Evolutionary conservation across 2,329 filamentous ascomycete species (phyloP), one percentile per base, ranked within the genome.

Genomic region (Pyrenophora teres): DNA sequence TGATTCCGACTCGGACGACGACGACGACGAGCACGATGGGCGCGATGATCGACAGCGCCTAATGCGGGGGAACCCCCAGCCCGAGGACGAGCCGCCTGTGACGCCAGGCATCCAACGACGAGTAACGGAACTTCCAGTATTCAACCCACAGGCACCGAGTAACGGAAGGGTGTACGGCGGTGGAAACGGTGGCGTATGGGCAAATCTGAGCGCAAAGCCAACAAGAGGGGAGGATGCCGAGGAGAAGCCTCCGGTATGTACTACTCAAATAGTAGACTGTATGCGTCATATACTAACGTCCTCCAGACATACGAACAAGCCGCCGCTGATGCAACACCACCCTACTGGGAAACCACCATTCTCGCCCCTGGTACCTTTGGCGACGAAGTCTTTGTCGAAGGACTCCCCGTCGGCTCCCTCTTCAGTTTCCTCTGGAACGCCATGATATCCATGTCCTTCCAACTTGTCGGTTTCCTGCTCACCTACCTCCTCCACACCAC

Each of bases 301-400:
- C 21, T 5, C 30, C 65, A 97, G 90, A 92, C 93, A 31, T 99
- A 99, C 74, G 94, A 99, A 81, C 93, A 97, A 84, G 94, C 94
- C 13, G 94, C 94, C 3, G 93, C 93, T 36, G 94, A 99, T 74
- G 89, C 92, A 19, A 94, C 94, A 40, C 94, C 94, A 1, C 94
- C 94, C 0, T 99, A 99, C 76, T 99, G 94, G 94, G 94, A 99
- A 79, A 99, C 94, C 5, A 97, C 94, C 0, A 97, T 99, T 60
- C 83, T 99, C 44, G 93, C 92, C 0, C 94, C 94, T 0, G 94
- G 93, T 48, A 85, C 94, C 60, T 89, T 89, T n/a, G 85, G 87
- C 33, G 92, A 97, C 70, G 94, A 99, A 74, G 93, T 99, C 40
- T 99, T 94, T 69, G 89, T 99, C 50, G 94, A 99, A 71, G 94